Conservation (phyloP, 1,139 yeast species). For the Nakaseomyces kungkrabaensis region DNA sequence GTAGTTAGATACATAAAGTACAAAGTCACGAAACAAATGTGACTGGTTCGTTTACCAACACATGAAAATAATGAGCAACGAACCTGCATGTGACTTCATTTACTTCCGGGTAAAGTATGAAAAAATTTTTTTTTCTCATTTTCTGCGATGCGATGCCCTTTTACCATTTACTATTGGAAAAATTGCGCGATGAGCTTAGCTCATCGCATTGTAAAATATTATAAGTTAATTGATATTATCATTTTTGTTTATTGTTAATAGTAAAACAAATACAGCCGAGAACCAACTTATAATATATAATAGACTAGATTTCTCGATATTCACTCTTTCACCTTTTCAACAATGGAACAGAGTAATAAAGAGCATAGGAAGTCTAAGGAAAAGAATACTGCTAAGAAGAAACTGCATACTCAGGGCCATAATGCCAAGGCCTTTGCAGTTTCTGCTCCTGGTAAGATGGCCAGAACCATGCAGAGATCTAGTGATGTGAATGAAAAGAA, state of each 20-base stretch:
- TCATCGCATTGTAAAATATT: background rate
- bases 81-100: no score
- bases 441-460: constrained; percentile 80
- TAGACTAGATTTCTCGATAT: no score
- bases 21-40: no score
- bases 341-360: constrained; percentile 44
- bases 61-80: no score
- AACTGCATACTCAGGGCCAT: constrained; percentile 81
- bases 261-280: no score
- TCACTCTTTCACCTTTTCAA: background rate
- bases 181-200: background rate
- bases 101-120: background rate
- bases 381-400: constrained; percentile 66
- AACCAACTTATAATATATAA: no score
- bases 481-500: constrained; percentile 80
- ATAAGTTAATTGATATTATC: background rate
- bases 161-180: no score
- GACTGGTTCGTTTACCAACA: no score
- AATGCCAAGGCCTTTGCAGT: constrained; percentile 95
- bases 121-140: background rate
- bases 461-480: constrained; percentile 73
- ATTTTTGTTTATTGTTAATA: no score
- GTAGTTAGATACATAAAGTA: no score
- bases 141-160: background rate
- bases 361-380: constrained; percentile 50